These are phyloP conservation scores for Xanthoconium separans DNA, from an alignment of 1,284 basidiomycete species.

Conservation along the genomic window DNA sequence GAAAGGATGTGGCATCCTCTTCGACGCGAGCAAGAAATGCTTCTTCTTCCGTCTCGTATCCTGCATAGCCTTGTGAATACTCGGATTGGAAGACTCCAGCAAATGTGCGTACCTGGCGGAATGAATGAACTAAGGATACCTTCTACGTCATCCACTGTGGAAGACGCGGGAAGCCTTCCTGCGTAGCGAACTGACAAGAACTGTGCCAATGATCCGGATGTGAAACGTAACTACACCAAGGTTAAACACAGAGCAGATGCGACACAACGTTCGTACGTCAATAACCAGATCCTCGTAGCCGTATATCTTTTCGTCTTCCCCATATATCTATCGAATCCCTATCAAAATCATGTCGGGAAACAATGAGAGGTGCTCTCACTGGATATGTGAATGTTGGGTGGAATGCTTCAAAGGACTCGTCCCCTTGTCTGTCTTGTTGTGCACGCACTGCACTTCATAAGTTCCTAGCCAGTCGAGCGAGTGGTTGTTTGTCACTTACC, in stretches of 20 bases:
- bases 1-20: conserved; percentile 71
- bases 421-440: conserved; percentile 59
- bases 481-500: conserved; percentile 42
- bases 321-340: conserved; percentile 67
- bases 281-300: conserved; percentile 85
- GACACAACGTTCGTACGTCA: conserved; percentile 55
- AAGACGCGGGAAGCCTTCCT: conserved; percentile 64
- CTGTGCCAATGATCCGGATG: conserved; percentile 83
- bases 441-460: conserved; percentile 51
- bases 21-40: conserved; percentile 71
- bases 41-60: conserved; percentile 65
- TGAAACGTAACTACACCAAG: conserved; percentile 66
- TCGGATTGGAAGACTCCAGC: not conserved
- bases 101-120: conserved; percentile 54
- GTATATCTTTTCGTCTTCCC: conserved; percentile 95
- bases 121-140: conserved; percentile 78
- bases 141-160: conserved; percentile 88
- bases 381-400: conserved; percentile 88
- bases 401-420: conserved; percentile 64
- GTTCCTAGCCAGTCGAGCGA: conserved; percentile 7
- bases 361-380: conserved; percentile 39
- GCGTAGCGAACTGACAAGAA: conserved; percentile 72
- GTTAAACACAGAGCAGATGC: conserved; percentile 8
- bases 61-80: conserved; percentile 32
- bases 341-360: conserved; percentile 7